These are phyloP conservation scores for Calycina marina DNA, from an alignment of 2,329 filamentous ascomycete species.

Conservation along the genomic window DNA sequence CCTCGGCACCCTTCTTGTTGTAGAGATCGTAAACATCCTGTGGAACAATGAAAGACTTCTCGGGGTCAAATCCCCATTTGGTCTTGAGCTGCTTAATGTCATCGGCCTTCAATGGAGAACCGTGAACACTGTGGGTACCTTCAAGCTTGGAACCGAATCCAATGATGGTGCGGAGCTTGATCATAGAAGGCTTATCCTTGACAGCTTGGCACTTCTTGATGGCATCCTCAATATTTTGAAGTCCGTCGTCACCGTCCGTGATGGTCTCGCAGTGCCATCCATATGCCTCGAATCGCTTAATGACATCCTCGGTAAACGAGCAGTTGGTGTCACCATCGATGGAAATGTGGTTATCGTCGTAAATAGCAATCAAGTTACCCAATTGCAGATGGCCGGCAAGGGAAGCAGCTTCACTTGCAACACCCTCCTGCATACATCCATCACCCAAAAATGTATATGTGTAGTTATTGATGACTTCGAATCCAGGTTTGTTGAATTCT, in stretches of 20 bases:
- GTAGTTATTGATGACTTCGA: conserved; percentile 86
- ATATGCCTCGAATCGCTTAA: conserved; percentile 90
- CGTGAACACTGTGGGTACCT: conserved; percentile 92
- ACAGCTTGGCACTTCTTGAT: conserved; percentile 73
- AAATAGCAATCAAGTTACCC: conserved; percentile 92
- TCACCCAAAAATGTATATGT: conserved; percentile 96
- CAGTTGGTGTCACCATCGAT: conserved; percentile 90
- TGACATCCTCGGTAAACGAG: conserved; percentile 93
- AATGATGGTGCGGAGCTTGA: conserved; percentile 95
- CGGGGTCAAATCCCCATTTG: conserved; percentile 92
- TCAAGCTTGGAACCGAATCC: conserved; percentile 87
- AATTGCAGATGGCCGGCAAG: conserved; percentile 93
- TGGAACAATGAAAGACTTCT: conserved; percentile 83
- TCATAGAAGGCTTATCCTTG: conserved; percentile 92
- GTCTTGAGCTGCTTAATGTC: conserved; percentile 88
- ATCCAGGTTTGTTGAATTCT: conserved; percentile 93
- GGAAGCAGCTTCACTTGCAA: conserved; percentile 84
- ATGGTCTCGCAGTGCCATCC: conserved; percentile 88
- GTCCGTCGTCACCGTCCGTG: conserved; percentile 76
- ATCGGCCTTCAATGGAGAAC: conserved; percentile 86
- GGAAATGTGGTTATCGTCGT: conserved; percentile 97
- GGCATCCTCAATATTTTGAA: conserved; percentile 75
- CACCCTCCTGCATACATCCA: conserved; percentile 96
- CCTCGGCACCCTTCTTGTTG: conserved; percentile 69
- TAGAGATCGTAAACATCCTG: conserved; percentile 91